Evolutionary conservation across 2,329 filamentous ascomycete species (phyloP), one percentile per base, ranked within the genome.

Genomic region (Aspergillus fumigatiaffinis): DNA sequence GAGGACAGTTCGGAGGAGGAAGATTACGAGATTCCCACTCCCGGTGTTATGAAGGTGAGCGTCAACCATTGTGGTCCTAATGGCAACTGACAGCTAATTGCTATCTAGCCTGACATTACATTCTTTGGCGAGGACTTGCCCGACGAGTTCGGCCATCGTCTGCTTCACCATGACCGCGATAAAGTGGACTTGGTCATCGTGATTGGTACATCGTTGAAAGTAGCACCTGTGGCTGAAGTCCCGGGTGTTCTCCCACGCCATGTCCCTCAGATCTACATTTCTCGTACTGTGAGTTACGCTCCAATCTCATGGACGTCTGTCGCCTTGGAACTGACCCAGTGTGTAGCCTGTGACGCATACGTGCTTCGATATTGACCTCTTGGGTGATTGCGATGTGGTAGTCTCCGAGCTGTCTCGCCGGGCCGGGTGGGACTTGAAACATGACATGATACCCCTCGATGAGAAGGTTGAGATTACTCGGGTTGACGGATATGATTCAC

Each of bases 111-210:
- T 8, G 93, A 97, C 77, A 97, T 99, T 70, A 97, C 91, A 50
- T 97, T 99, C 79, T 97, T 97, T 68, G 93, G 93, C 65, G 94
- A 99, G 77, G 83, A 87, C 52, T 86, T 99, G 1, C 92, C 93
- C 0, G 86, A 90, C 65, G 84, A 86, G 64, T 99, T 99, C 75
- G 89, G 89, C 56, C 80, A 85, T 51, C 88, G 92, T 7, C 83
- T 97, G 14, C 86, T 90, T n/a, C 82, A 90, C 59, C 84, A 91
- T 65, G 94, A 99, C 74, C 86, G 86, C 58, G 85, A 91, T 62
- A 80, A 84, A 56, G 90, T 90, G 1, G 94, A 99, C 71, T 82
- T 99, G 17, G 90, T 97, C 64, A 87, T 99, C 63, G 92, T 97
- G 64, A 97, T 99, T 67, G 94, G 94, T 62, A 99, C 94, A 0